Percentiles rank a stretch among this genome's conserved stretches.
Evolutionary conservation across 2,329 filamentous ascomycete genomes (phyloP).

Genomic region (Aspergillus sp.): DNA sequence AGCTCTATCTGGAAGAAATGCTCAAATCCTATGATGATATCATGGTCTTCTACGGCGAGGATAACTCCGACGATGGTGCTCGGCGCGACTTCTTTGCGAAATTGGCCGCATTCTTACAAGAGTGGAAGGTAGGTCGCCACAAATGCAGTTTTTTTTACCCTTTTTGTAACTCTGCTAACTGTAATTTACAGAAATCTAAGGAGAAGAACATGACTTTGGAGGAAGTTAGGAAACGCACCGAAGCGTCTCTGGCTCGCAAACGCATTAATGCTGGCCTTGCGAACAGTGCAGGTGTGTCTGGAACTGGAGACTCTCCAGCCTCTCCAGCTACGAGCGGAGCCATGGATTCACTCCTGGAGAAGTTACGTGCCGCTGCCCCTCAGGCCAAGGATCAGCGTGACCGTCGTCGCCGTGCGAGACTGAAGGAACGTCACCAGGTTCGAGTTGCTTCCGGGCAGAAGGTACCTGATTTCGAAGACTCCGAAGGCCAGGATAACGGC

Average conservation of each 20-base stretch:
- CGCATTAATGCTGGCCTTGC: conserved; percentile 62
- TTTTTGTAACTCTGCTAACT: conserved; percentile 5
- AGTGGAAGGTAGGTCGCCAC: conserved; percentile 71
- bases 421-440: conserved; percentile 89
- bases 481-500: conserved; percentile 61
- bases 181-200: conserved; percentile 66
- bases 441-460: conserved; percentile 86
- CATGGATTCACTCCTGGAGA: conserved; percentile 95
- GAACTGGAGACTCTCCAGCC: conserved; percentile 51
- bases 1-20: conserved; percentile 92
- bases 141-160: not conserved
- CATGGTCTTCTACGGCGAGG: conserved; percentile 94
- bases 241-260: conserved; percentile 90
- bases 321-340: conserved; percentile 78
- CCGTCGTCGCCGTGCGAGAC: conserved; percentile 76
- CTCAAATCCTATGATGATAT: conserved; percentile 88
- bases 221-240: conserved; percentile 79
- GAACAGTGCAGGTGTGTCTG: conserved; percentile 51
- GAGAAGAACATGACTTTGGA: conserved; percentile 88
- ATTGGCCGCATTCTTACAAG: conserved; percentile 81
- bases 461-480: conserved; percentile 65
- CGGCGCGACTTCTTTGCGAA: conserved; percentile 94
- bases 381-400: conserved; percentile 88
- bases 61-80: conserved; percentile 87
- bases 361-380: conserved; percentile 87